Evolutionary conservation across 116 monocot species (phyloP), one percentile per base, ranked within the genome.

Genomic region (Posidonia oceanica): DNA sequence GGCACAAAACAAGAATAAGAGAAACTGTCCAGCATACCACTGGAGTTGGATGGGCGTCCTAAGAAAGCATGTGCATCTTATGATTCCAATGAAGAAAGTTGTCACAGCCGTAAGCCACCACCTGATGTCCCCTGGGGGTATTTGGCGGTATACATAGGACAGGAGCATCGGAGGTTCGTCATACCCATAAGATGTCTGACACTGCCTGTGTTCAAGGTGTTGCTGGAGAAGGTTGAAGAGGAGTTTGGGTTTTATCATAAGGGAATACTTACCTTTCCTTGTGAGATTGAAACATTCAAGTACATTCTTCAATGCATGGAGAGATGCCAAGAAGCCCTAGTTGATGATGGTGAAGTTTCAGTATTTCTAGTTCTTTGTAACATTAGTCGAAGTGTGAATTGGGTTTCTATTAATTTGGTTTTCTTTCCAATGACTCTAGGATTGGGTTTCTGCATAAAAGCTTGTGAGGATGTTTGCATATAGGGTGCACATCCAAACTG

Each of bases 171-270:
- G 67, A 66, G 88, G 51, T 88, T 88, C 54, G 85, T 88, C 10
- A 83, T 89, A 54, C 88, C 88, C 2, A 83, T 77, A 21, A 52
- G 40, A 15, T 85, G 83, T 39, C 69, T 89, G 10, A 36, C 72
- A 38, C 71, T 62, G 2, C 83, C 83, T 1, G 79, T 64, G 59
- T 88, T 88, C 73, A 78, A 67, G 69, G 56, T 79, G 61, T 75
- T 85, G 56, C 72, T 89, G 14, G 78, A 75, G 76, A 83, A 89
- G 79, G 88, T 83, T 0, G 85, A 85, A 66, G 88, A 89, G 69
- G 88, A 89, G 81, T 89, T 83, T 22, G 88, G 88, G 4, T 89
- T 89, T 18, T 70, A 83, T 39, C 78, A 89, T n/a, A 39, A 75
- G 69, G 88, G 88, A 2, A 85, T 68, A 0, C 76, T 89, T 10